Evolutionary conservation across 306 rosid genomes (phyloP), one percentile per base, ranked within the genome.

Genomic region (Begonia masoniana): DNA sequence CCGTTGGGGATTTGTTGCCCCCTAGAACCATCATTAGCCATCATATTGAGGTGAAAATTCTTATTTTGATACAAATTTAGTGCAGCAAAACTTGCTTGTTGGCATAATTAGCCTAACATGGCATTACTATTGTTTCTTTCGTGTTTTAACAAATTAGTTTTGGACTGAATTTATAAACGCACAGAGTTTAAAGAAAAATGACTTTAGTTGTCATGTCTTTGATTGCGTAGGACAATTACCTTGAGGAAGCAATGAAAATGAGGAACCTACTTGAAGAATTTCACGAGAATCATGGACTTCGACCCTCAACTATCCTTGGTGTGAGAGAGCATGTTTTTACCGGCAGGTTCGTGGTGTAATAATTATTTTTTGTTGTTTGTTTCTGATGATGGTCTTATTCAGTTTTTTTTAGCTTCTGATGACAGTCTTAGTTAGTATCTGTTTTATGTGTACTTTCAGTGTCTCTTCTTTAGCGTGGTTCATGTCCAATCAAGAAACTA

Each of bases 401-500:
- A 70, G 61, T 55, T 43, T 59, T 13, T 17, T 39, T 55, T 53
- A 66, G 50, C 63, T 36, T 31, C n/a, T 54, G 39, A 54, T 54
- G 26, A 24, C 39, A 56, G 56, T 42, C 68, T 68, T 60, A 75
- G 58, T 52, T 10, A 39, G 15, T 57, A 42, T 60, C 14, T 68
- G 63, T 53, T 59, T 47, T 43, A 60, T 60, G 39, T 57, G 46
- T 65, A 50, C 24, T 35, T 80, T 73, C 94, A 91, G 97, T 91
- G 97, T 91, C 58, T 91, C 97, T 50, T 91, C 97, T 41, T 79
- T 91, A 85, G 97, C 97, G 48, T 76, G 76, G 94, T 91, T 91
- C 81, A 91, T 91, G 97, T 91, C 97, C 58, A 91, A 91, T 74
- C 97, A 91, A 79, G 97, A 91, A 76, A 91, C 97, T 49, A 85